Conservation (phyloP, 345 rosid species). For the Hibiscus trionum region DNA sequence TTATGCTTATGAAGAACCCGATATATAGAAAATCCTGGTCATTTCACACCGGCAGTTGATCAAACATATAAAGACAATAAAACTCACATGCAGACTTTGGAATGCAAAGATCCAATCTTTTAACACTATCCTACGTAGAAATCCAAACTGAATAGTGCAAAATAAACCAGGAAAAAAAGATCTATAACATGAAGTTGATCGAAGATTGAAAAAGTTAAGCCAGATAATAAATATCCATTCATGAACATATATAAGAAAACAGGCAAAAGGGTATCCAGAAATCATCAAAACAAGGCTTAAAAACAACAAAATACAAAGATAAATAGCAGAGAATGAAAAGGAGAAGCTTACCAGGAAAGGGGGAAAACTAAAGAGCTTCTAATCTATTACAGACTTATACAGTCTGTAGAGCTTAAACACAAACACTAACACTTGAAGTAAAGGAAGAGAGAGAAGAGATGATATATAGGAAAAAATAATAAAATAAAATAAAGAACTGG, state of each 20-base stretch:
- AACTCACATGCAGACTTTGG: neutral
- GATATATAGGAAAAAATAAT: neutral
- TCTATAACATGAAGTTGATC: neutral
- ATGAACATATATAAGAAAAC: neutral
- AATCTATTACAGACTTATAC: neutral
- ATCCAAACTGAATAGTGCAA: neutral
- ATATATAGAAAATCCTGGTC: neutral
- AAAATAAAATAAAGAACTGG: neutral
- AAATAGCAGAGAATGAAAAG: neutral
- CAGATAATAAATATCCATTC: neutral
- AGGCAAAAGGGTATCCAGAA: conserved; percentile 3
- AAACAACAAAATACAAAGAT: neutral
- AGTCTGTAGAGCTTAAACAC: conserved; percentile 11
- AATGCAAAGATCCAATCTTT: conserved; percentile 6
- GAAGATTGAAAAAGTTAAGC: neutral
- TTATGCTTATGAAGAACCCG: neutral
- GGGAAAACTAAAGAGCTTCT: conserved; percentile 7
- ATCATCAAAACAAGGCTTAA: conserved; percentile 2
- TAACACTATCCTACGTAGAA: neutral
- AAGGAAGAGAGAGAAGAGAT: conserved; percentile 27
- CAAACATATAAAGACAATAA: neutral
- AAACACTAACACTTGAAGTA: conserved; percentile 22
- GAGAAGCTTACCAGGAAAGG: conserved; percentile 20
- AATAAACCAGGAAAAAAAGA: neutral
- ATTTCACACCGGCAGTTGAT: conserved; percentile 5